phyloP scores from a whole-genome alignment of 371 early-diverging fungal genomes.

The Mortierella sp. region DNA sequence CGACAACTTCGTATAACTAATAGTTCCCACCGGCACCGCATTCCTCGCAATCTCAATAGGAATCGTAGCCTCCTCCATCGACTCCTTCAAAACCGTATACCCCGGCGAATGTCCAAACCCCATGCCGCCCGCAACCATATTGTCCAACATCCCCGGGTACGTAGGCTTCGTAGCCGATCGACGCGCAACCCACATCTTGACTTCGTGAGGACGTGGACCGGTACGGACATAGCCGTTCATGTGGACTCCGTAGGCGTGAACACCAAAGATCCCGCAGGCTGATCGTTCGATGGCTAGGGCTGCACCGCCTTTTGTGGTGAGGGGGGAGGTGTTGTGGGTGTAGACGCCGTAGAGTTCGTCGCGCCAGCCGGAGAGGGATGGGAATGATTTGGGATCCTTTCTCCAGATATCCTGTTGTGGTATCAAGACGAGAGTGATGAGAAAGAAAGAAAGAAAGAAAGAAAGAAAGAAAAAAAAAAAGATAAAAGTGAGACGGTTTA shows the following conservation, averaged over 20 bases:
- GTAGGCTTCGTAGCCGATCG: slow-evolving; percentile 85
- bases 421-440: not conserved
- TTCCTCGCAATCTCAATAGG: slow-evolving; percentile 66
- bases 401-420: slow-evolving; percentile 29
- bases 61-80: slow-evolving; percentile 91
- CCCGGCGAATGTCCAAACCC: slow-evolving; percentile 70
- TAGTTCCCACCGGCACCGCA: slow-evolving; percentile 70
- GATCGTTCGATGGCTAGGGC: slow-evolving; percentile 87
- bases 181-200: slow-evolving; percentile 90
- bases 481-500: not conserved
- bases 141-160: slow-evolving; percentile 91
- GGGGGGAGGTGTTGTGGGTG: slow-evolving; percentile 54
- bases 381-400: slow-evolving; percentile 26
- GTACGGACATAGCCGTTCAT: slow-evolving; percentile 78
- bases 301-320: slow-evolving; percentile 56
- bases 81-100: slow-evolving; percentile 88
- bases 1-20: slow-evolving; percentile 78
- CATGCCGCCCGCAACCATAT: slow-evolving; percentile 93
- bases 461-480: not conserved
- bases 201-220: slow-evolving; percentile 48
- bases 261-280: slow-evolving; percentile 82
- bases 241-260: slow-evolving; percentile 86
- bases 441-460: too few relatives aligned
- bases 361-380: slow-evolving; percentile 73
- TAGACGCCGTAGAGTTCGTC: slow-evolving; percentile 89